Percentiles rank a stretch among this genome's conserved stretches.
Evolutionary conservation across 2,329 filamentous ascomycete genomes (phyloP).

Genomic region (Verticillium klebahnii): DNA sequence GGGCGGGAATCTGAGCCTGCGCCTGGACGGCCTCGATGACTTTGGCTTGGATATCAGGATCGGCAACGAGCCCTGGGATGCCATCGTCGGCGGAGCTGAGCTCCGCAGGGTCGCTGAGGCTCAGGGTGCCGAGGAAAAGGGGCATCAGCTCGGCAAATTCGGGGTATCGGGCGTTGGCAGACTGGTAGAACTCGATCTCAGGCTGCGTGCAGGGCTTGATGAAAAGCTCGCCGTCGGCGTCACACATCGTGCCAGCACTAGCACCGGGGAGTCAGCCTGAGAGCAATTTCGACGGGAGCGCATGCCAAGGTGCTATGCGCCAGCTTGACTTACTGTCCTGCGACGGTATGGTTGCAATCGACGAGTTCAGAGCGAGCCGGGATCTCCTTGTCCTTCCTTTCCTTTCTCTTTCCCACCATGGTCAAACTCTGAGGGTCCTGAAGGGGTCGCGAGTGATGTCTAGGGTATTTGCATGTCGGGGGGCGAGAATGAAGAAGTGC

Average conservation of each 20-base stretch:
- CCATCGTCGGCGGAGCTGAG: slow-evolving; percentile 43
- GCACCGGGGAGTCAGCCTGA: slow-evolving; percentile 3
- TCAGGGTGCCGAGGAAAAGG: slow-evolving; percentile 74
- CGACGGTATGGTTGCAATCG: slow-evolving; percentile 71
- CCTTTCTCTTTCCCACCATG: neutral
- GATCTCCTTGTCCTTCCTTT: slow-evolving; percentile 21
- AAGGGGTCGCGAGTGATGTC: neutral
- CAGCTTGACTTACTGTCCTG: slow-evolving; percentile 69
- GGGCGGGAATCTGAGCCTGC: slow-evolving; percentile 12
- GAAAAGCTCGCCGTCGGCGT: slow-evolving; percentile 77
- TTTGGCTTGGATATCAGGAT: slow-evolving; percentile 27
- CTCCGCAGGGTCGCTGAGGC: slow-evolving; percentile 54
- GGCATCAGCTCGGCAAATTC: slow-evolving; percentile 80
- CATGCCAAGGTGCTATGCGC: neutral
- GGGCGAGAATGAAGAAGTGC: neutral
- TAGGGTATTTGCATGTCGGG: neutral
- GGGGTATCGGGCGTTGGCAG: slow-evolving; percentile 58
- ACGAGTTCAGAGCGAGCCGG: slow-evolving; percentile 58
- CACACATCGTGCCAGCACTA: slow-evolving; percentile 87
- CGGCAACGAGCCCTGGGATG: slow-evolving; percentile 37
- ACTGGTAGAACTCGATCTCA: slow-evolving; percentile 89
- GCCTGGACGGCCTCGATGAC: slow-evolving; percentile 26
- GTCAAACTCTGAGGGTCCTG: neutral
- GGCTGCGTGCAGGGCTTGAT: slow-evolving; percentile 88
- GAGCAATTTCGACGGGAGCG: neutral